Evolutionary conservation across 2,329 filamentous ascomycete genomes (phyloP).

Genomic region (Beauveria bassiana): DNA sequence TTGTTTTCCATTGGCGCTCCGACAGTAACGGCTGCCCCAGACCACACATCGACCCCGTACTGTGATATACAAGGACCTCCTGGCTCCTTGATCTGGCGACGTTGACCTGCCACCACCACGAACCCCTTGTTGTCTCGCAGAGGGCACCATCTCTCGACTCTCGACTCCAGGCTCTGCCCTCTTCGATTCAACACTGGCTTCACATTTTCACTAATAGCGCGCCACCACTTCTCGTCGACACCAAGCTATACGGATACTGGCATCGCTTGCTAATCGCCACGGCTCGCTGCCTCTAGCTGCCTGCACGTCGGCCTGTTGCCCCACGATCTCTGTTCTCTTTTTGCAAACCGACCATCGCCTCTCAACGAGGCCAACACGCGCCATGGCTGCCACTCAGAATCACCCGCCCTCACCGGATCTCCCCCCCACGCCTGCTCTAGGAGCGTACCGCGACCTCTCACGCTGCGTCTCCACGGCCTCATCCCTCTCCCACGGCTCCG

Average conservation of each 20-base stretch:
- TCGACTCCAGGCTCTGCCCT: not conserved
- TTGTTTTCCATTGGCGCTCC: not conserved
- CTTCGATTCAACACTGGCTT: not conserved
- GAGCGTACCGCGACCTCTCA: slow-evolving; percentile 49
- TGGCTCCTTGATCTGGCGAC: slow-evolving; percentile 6
- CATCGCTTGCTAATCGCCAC: not conserved
- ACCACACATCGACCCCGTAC: not conserved
- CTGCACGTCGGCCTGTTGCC: not conserved
- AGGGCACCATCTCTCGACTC: not conserved
- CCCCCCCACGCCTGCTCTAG: slow-evolving; percentile 55
- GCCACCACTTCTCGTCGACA: not conserved
- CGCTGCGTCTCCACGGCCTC: slow-evolving; percentile 58
- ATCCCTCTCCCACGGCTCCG: slow-evolving; percentile 50
- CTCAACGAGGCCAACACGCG: not conserved
- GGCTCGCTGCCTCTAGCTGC: not conserved
- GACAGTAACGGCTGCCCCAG: no score
- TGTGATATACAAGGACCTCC: not conserved
- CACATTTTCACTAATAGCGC: not conserved
- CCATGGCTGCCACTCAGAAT: slow-evolving; percentile 24
- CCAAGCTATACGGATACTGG: not conserved
- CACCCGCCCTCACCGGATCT: slow-evolving; percentile 58
- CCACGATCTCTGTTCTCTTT: not conserved
- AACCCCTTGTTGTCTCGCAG: not conserved
- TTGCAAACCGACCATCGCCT: not conserved
- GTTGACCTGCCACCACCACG: not conserved